These are phyloP conservation scores for Verruconis gallopava DNA, from an alignment of 2,329 filamentous ascomycete genomes.

Conservation along the genomic window DNA sequence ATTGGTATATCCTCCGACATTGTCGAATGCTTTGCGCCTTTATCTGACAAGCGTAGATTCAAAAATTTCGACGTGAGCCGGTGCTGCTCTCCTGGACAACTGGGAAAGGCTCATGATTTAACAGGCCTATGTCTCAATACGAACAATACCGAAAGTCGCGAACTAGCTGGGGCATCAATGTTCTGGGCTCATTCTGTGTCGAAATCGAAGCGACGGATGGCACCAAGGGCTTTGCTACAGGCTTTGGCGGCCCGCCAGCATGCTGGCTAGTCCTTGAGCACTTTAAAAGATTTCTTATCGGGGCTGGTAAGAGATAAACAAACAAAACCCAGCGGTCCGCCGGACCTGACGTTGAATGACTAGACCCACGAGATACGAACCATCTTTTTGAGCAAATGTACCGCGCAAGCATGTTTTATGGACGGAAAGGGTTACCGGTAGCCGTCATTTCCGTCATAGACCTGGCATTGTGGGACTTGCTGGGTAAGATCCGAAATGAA, in stretches of 20 bases:
- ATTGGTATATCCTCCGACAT: slow-evolving; percentile 35
- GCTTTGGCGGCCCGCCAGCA: slow-evolving; percentile 83
- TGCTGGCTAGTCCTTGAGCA: slow-evolving; percentile 92
- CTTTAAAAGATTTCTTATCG: slow-evolving; percentile 83
- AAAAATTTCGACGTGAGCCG: slow-evolving; percentile 63
- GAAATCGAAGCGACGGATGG: slow-evolving; percentile 83
- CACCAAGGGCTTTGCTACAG: slow-evolving; percentile 86
- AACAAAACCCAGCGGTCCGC: not conserved
- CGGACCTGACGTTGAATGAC: too few relatives aligned
- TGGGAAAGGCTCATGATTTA: not conserved
- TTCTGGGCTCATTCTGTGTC: slow-evolving; percentile 80
- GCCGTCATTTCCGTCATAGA: slow-evolving; percentile 93
- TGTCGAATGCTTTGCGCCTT: not conserved
- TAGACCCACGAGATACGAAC: slow-evolving; percentile 81
- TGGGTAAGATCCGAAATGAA: slow-evolving; percentile 83
- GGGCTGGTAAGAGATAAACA: slow-evolving; percentile 41
- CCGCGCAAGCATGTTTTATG: slow-evolving; percentile 90
- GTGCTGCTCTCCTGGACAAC: not conserved
- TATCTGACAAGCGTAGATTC: slow-evolving; percentile 51
- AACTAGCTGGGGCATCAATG: slow-evolving; percentile 92
- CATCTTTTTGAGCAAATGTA: slow-evolving; percentile 95
- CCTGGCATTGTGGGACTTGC: slow-evolving; percentile 80
- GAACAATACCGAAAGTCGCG: slow-evolving; percentile 76
- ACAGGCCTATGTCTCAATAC: slow-evolving; percentile 66
- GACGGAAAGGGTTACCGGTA: slow-evolving; percentile 77